These are phyloP conservation scores for Metrosideros polymorpha DNA, from an alignment of 441 rosid species.

Conservation along the genomic window DNA sequence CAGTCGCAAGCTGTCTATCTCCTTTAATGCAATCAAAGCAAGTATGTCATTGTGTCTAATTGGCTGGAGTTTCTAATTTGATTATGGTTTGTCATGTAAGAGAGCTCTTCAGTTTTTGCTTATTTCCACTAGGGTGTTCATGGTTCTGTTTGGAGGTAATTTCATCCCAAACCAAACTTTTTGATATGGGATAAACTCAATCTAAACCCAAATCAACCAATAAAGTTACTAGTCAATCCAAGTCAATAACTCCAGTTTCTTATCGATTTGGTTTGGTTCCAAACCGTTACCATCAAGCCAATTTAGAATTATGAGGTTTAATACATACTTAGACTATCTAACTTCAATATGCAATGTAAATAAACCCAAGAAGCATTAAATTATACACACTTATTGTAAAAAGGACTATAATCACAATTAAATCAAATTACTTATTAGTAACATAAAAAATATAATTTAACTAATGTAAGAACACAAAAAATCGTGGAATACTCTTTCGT, in stretches of 20 bases:
- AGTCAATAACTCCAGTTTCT: not conserved
- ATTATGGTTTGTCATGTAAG: not conserved
- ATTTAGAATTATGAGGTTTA: not conserved
- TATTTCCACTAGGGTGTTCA: not conserved
- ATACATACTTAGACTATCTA: not conserved
- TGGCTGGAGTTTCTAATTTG: not conserved
- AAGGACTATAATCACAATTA: not conserved
- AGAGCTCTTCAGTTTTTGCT: not conserved
- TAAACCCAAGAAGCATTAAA: not conserved
- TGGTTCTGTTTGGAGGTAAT: not conserved
- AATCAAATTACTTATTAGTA: not conserved
- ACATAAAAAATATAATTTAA: not conserved
- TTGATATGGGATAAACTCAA: not conserved
- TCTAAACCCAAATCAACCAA: not conserved
- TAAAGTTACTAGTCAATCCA: not conserved
- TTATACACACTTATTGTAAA: not conserved
- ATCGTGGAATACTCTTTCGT: not conserved
- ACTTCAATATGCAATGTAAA: not conserved
- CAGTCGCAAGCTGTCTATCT: slow-evolving; percentile 86
- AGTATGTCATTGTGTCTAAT: slow-evolving; percentile 29
- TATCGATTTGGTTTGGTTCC: not conserved
- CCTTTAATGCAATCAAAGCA: slow-evolving; percentile 81
- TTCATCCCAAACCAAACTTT: not conserved
- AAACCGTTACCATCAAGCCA: not conserved
- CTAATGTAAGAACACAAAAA: not conserved